Base-by-base conservation (phyloP, 192 early-diverging fungal genomes). In the Powellomyces hirtus region DNA sequence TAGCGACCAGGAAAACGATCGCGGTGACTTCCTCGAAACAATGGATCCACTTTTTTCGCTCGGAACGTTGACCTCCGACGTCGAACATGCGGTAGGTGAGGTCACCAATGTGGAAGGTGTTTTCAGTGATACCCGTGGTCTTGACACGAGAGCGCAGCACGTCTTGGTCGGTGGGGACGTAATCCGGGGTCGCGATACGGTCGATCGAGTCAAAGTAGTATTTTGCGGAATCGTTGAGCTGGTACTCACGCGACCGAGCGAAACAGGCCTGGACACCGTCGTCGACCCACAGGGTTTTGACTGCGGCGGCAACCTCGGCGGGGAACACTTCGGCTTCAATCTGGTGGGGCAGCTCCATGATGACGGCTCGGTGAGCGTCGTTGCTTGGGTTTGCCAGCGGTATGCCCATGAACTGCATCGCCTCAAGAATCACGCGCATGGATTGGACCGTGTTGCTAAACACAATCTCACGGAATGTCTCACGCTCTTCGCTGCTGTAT, bases 11-110 rank as follows among this genome's bases (percentile, higher is more conserved):
- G 79, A 98, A 98, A 33, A 98, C 84, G 64, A 98, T 94, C 1
- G 94, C 91, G 0, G 93, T 97, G 26, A 97, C 94, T 69, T 95
- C 92, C 72, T 98, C 96, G 68, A 98, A 98, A 70, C 94, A 98
- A 78, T 96, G 96, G 71, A 96, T 95, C 96, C 96, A 97, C 83
- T 98, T 98, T 71, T 98, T 98, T 72, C 96, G 89, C 83, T 98
- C 96, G 45, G 93, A 95, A 46, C 96, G 89, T 83, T 98, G 96
- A 38, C 96, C 96, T 70, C 96, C 96, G 40, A 98, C 96, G 82
- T 98, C 96, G 77, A 93, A 91, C 92, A 98, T 94, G 65, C 92
- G 87, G 78, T 96, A 98, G 35, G 92, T 94, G 51, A 96, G 77
- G 53, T 95, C 92, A 24, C 90, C 92, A 66, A 98, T 91, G 34